These are phyloP conservation scores for Pseudogymnoascus destructans DNA, from an alignment of 2,329 filamentous ascomycete genomes.

Conservation along the genomic window DNA sequence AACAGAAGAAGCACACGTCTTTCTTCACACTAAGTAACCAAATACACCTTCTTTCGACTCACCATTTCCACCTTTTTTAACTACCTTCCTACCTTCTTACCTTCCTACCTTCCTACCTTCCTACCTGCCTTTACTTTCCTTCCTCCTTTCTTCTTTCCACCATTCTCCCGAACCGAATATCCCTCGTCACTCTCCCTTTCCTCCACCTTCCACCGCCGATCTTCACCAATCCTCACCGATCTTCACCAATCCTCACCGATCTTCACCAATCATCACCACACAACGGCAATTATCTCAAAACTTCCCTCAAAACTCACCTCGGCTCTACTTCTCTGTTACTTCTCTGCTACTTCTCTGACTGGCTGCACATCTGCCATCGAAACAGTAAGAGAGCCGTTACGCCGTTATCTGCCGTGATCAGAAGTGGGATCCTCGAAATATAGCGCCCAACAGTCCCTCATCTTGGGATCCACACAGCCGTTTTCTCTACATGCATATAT, in stretches of 20 bases:
- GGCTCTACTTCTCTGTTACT: not conserved
- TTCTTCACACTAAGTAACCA: not conserved
- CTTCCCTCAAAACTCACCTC: not conserved
- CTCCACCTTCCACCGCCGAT: not conserved
- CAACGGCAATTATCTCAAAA: slow-evolving; percentile 1
- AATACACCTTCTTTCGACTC: not conserved
- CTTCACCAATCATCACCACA: not conserved
- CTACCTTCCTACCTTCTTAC: too few species aligned
- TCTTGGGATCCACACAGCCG: slow-evolving; percentile 1
- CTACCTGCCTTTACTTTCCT: not conserved
- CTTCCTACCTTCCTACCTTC: not conserved
- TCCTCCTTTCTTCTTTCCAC: not conserved
- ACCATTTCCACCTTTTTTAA: not conserved
- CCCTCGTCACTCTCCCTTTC: not conserved
- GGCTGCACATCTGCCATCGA: not conserved
- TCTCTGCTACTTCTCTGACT: not conserved
- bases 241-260: not conserved
- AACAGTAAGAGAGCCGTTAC: not conserved
- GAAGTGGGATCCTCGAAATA: not conserved
- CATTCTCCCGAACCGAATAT: not conserved
- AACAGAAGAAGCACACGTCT: not conserved
- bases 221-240: not conserved
- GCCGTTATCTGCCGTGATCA: not conserved
- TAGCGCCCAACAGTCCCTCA: not conserved
- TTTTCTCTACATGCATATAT: slow-evolving; percentile 1